These are phyloP conservation scores for Centrapalus pauciflorus DNA, from an alignment of 129 eudicot species.

Conservation along the genomic window DNA sequence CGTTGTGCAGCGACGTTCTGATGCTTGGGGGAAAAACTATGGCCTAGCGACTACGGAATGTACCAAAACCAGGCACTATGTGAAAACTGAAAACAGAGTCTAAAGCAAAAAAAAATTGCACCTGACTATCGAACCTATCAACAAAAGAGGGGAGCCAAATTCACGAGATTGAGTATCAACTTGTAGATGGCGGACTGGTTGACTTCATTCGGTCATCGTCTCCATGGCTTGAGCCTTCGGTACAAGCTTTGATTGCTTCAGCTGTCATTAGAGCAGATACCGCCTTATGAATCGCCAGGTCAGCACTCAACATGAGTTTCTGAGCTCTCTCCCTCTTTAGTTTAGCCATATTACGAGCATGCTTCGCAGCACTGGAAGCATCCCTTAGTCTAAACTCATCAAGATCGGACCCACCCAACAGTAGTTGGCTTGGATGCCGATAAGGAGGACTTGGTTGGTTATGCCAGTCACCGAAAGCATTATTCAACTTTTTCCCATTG, in stretches of 20 bases:
- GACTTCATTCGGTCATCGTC: slow-evolving; percentile 4
- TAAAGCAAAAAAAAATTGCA: slow-evolving; percentile 28
- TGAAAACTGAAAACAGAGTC: neutral
- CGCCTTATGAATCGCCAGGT: slow-evolving; percentile 78
- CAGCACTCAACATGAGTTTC: slow-evolving; percentile 74
- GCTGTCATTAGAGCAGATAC: slow-evolving; percentile 73
- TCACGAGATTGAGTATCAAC: slow-evolving; percentile 6
- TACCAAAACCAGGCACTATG: slow-evolving; percentile 37
- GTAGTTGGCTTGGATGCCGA: slow-evolving; percentile 32
- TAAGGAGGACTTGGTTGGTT: slow-evolving; percentile 31
- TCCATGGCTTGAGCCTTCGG: neutral
- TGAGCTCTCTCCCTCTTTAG: slow-evolving; percentile 69
- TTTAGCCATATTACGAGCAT: slow-evolving; percentile 60
- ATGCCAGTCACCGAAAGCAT: slow-evolving; percentile 35
- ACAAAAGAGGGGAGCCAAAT: slow-evolving; percentile 11
- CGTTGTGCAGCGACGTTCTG: slow-evolving; percentile 12
- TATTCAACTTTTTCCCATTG: slow-evolving; percentile 38
- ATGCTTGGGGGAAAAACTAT: slow-evolving; percentile 22
- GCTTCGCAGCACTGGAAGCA: slow-evolving; percentile 75
- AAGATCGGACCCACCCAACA: slow-evolving; percentile 56
- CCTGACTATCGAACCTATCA: slow-evolving; percentile 22
- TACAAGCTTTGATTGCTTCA: slow-evolving; percentile 63
- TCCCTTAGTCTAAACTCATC: slow-evolving; percentile 83
- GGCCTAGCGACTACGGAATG: slow-evolving; percentile 30
- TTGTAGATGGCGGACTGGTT: slow-evolving; percentile 21